phyloP scores from a whole-genome alignment of 2,329 filamentous ascomycete genomes.

The Epichloe elymi region DNA sequence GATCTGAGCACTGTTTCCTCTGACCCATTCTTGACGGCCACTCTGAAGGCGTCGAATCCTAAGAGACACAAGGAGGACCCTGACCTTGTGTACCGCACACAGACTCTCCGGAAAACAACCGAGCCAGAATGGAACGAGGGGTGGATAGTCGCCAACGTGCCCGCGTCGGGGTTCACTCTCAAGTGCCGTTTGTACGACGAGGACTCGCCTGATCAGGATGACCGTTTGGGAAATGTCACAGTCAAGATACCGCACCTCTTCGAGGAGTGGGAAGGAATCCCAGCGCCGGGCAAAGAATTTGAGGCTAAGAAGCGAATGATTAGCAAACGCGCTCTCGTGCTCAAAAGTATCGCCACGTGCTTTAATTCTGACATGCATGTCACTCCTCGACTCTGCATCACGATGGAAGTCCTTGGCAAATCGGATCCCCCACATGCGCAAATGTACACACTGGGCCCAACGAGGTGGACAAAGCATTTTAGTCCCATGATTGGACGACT shows the following conservation, averaged over 20 bases:
- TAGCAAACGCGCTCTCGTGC: conserved; percentile 73
- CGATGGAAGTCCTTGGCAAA: conserved; percentile 63
- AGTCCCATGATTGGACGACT: conserved; percentile 80
- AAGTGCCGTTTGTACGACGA: conserved; percentile 87
- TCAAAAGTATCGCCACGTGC: conserved; percentile 54
- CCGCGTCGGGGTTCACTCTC: conserved; percentile 64
- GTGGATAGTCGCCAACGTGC: conserved; percentile 83
- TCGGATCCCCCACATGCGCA: conserved; percentile 56
- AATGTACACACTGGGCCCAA: conserved; percentile 68
- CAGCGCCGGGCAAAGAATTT: conserved; percentile 43
- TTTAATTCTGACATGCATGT: conserved; percentile 50
- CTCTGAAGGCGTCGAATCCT: conserved; percentile 57
- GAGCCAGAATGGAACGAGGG: conserved; percentile 72
- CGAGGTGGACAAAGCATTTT: conserved; percentile 69
- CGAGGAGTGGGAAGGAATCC: conserved; percentile 56
- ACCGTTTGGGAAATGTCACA: conserved; percentile 77
- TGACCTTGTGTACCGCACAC: conserved; percentile 58
- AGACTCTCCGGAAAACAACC: conserved; percentile 57
- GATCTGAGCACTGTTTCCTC: conserved; percentile 67
- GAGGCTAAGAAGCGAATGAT: conserved; percentile 71
- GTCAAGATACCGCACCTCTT: conserved; percentile 47
- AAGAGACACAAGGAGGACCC: conserved; percentile 80
- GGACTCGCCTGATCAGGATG: conserved; percentile 73
- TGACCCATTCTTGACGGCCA: conserved; percentile 71
- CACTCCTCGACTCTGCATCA: conserved; percentile 57